Conservation (phyloP, 177 flowering plant genomes). For the Vitis hybrid region DNA sequence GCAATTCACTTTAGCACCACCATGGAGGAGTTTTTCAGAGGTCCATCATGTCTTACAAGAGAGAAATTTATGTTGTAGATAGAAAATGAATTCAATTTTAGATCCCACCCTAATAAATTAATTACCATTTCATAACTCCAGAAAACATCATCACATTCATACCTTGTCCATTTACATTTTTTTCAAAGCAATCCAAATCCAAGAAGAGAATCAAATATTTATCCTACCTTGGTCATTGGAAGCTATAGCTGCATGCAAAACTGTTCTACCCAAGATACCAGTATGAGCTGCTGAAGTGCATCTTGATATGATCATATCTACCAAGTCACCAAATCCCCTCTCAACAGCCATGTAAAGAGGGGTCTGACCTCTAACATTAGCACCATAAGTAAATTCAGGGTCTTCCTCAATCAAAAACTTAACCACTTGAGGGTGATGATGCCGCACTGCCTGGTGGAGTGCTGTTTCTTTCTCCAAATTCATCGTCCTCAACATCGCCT, state of each 20-base stretch:
- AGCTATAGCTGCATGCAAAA: background rate
- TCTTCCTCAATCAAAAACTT: constrained; percentile 7
- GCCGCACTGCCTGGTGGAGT: constrained; percentile 3
- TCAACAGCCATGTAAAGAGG: too few relatives aligned
- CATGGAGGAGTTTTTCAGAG: too few relatives aligned
- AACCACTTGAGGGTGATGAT: background rate
- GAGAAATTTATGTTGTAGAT: too few relatives aligned
- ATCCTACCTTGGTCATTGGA: background rate
- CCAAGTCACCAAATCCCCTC: background rate
- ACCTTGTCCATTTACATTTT: too few relatives aligned
- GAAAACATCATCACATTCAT: too few relatives aligned
- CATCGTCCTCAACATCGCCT: constrained; percentile 1
- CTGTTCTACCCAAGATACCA: constrained; percentile 5
- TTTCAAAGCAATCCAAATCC: too few relatives aligned
- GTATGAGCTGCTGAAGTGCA: background rate
- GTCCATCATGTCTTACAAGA: too few relatives aligned
- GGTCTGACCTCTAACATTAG: constrained; percentile 7
- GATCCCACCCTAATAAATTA: too few relatives aligned
- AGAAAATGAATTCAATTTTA: too few relatives aligned
- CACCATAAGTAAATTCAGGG: background rate
- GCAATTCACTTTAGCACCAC: too few relatives aligned
- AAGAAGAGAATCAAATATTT: too few relatives aligned
- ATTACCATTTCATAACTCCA: too few relatives aligned
- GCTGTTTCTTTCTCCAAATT: constrained; percentile 7
- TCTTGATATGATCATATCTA: background rate